These are phyloP conservation scores for Lepiota venenata DNA, from an alignment of 768 basidiomycete species.

Conservation along the genomic window DNA sequence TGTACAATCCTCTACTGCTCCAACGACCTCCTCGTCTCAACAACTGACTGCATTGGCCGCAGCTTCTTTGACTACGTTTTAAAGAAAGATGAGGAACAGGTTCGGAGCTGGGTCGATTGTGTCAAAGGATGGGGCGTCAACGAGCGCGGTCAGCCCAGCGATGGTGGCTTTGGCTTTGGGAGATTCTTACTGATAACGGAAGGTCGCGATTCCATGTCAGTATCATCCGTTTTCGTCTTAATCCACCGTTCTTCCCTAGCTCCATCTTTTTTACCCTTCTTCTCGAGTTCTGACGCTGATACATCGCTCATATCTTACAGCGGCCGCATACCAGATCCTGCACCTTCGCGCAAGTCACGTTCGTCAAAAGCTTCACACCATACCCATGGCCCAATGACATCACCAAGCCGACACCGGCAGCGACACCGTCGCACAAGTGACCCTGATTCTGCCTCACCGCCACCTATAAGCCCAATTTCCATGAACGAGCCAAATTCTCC, in stretches of 20 bases:
- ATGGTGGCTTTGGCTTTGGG: conserved; percentile 83
- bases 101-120: conserved; percentile 71
- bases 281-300: not conserved
- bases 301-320: not conserved
- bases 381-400: conserved; percentile 2
- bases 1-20: conserved; percentile 71
- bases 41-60: conserved; percentile 56
- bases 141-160: conserved; percentile 77
- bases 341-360: conserved; percentile 5
- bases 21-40: conserved; percentile 64
- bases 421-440: conserved; percentile 18
- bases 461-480: not conserved
- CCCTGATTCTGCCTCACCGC: not conserved
- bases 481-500: conserved; percentile 11
- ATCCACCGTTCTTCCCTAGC: not conserved
- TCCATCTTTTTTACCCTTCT: not conserved
- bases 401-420: conserved; percentile 14
- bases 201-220: conserved; percentile 64
- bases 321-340: conserved; percentile 8
- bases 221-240: not conserved
- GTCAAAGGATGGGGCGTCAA: conserved; percentile 86
- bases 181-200: conserved; percentile 54
- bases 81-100: conserved; percentile 57
- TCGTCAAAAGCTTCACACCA: conserved; percentile 2
- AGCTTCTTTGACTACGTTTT: conserved; percentile 77